Evolutionary conservation across 2,329 filamentous ascomycete species (phyloP), one percentile per base, ranked within the genome.

Genomic region (Arthroderma uncinatum): DNA sequence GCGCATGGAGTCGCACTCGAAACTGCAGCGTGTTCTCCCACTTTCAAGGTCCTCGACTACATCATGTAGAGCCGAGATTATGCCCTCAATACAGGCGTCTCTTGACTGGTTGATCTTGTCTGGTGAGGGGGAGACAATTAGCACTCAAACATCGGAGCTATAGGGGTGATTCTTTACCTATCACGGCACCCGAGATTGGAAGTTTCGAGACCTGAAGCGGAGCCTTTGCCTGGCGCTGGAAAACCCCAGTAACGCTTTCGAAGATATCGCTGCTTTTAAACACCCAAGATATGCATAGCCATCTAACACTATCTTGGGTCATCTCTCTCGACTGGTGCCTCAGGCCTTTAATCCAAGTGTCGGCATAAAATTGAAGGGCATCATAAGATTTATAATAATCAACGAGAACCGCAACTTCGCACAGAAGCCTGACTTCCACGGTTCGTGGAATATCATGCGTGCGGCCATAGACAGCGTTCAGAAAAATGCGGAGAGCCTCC

Each of bases 361-460:
- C 50, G 4, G 53, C 33, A 25, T 62, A 59, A 1, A 61, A 37
- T 16, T 59, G 52, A 9, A 62, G 52, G n/a, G 50, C 59, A 37
- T 64, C 60, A 33, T 60, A 57, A 47, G 62, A 63, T 6, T 62
- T 36, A 28, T 63, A 65, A 21, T 64, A 65, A 47, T 65, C 64
- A 0, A 59, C 55, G 7, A 66, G 33, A 1, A 59, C 12, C 4
- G 62, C 59, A 9, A 65, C 23, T 23, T 64, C 54, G 0, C 44
- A 47, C 7, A 63, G 55, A 40, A 57, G 48, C 10, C 58, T 53
- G 12, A 62, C 12, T 3, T 10, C 30, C 9, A 56, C 21, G 16
- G 19, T 28, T 34, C 21, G 8, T 16, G 54, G 54, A 23, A 56
- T 25, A 7, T 56, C 10, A 19, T 30, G 12, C 12, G 54, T 47